Conservation (phyloP, 371 early-diverging fungal genomes). For the Haplosporangium sp. region DNA sequence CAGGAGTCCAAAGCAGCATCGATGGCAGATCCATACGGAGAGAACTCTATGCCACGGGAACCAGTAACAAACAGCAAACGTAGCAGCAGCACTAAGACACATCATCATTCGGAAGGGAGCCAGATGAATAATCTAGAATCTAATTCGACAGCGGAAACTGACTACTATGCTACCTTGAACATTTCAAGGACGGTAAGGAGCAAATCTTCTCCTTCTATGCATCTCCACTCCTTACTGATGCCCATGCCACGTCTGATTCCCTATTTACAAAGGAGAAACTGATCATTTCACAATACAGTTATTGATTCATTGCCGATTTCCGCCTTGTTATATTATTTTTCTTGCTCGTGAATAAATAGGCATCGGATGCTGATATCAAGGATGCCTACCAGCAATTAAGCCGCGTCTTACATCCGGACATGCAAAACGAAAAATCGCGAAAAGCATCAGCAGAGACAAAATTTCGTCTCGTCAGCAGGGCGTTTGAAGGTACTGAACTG, state of each 20-base stretch:
- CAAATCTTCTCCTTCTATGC: too few relatives aligned
- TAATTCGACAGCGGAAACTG: slow-evolving; percentile 62
- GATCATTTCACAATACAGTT: neutral
- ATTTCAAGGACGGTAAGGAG: slow-evolving; percentile 75
- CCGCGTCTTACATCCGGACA: slow-evolving; percentile 92
- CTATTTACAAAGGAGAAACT: neutral
- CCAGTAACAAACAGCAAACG: neutral
- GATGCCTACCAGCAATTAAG: slow-evolving; percentile 86
- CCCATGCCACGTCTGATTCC: too few relatives aligned
- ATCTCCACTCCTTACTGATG: too few relatives aligned
- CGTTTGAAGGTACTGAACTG: slow-evolving; percentile 79
- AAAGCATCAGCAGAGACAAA: slow-evolving; percentile 74
- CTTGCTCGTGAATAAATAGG: slow-evolving; percentile 58
- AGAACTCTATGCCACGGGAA: slow-evolving; percentile 55
- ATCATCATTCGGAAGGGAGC: slow-evolving; percentile 55
- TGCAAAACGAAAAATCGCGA: slow-evolving; percentile 66
- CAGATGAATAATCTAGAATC: slow-evolving; percentile 57
- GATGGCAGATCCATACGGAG: slow-evolving; percentile 66
- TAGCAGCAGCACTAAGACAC: neutral
- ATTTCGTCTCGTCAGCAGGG: slow-evolving; percentile 87
- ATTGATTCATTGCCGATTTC: neutral
- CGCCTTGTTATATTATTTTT: neutral
- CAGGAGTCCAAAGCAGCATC: too few relatives aligned
- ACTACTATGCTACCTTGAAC: slow-evolving; percentile 89
- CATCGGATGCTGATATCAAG: slow-evolving; percentile 87